Conservation (phyloP, 768 basidiomycete genomes). For the Nidula microcarpa region DNA sequence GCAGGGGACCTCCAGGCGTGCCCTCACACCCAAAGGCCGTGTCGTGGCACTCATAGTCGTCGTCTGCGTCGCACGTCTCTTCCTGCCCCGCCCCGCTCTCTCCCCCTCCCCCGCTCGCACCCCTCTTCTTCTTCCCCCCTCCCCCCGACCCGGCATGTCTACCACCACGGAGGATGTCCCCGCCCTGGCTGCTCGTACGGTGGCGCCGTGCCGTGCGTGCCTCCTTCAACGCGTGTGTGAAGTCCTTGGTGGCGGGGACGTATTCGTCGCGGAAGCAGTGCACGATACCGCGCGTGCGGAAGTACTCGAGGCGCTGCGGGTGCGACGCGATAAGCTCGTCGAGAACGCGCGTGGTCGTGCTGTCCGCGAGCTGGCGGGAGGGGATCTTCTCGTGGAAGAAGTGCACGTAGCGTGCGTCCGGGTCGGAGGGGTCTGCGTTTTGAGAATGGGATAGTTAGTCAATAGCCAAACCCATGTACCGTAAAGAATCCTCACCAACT, state of each 20-base stretch:
- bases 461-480: slow-evolving; percentile 18
- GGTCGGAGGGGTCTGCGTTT: slow-evolving; percentile 78
- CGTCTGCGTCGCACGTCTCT: slow-evolving; percentile 31
- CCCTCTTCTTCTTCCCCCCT: slow-evolving; percentile 55
- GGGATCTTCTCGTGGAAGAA: slow-evolving; percentile 97
- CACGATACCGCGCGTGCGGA: slow-evolving; percentile 86
- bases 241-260: slow-evolving; percentile 68
- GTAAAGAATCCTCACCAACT: too few species aligned
- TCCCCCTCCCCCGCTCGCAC: slow-evolving; percentile 53
- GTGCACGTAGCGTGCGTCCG: slow-evolving; percentile 84
- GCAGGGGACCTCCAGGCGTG: slow-evolving; percentile 44
- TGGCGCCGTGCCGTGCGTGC: slow-evolving; percentile 69
- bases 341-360: slow-evolving; percentile 72
- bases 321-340: slow-evolving; percentile 73
- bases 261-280: slow-evolving; percentile 89
- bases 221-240: slow-evolving; percentile 78
- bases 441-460: slow-evolving; percentile 3
- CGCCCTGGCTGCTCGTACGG: slow-evolving; percentile 48
- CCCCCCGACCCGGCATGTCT: slow-evolving; percentile 27
- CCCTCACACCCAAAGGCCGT: too few species aligned
- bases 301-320: slow-evolving; percentile 81
- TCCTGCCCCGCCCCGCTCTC: slow-evolving; percentile 69
- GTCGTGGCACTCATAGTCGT: slow-evolving; percentile 48
- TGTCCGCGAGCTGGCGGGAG: slow-evolving; percentile 86
- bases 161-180: slow-evolving; percentile 25